Base-by-base conservation (phyloP, 2,329 filamentous ascomycete species). In the Exophiala sp. region DNA sequence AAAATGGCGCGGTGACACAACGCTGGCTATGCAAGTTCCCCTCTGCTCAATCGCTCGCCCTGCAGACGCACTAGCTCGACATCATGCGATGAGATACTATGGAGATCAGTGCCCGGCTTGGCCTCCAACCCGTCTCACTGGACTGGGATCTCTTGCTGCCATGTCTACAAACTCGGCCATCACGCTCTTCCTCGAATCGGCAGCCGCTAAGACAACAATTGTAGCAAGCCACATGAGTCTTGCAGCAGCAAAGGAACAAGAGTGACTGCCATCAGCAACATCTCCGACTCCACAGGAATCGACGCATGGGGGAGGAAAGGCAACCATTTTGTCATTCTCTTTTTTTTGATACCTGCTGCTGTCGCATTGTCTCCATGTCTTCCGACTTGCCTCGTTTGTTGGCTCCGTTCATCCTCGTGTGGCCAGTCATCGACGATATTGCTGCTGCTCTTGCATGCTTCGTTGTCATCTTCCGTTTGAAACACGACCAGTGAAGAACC, bases 211-310 rank as follows among this genome's bases (percentile, higher is more conserved):
- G 37, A 34, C 40, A 30, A 42, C 40, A 51, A 42, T 44, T 47
- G 54, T 46, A 52, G 48, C 38, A 46, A 43, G 47, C 51, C 51
- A 57, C 54, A 57, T 54, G 54, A 51, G 54, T 57, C 48, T 46
- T 46, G 40, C 47, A 48, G 44, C 48, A 43, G 23, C 52, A 46
- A 13, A 19, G 45, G 45, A 43, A 48, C 49, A 40, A 37, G 4
- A 29, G 42, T 24, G 24, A 43, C n/a, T n/a, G n/a, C n/a, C 19
- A 14, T 9, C 24, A 24, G 24, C n/a, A 21, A 18, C 34, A 39
- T 44, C 30, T 27, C 29, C 23, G 40, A 32, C 43, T 40, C 50
- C 49, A 46, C 44, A 32, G 30, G 47, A 23, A 39, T 43, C 43
- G 30, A 43, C 27, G 37, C 19, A 37, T n/a, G n/a, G 18, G 18